Evolutionary conservation across 2,329 filamentous ascomycete species (phyloP).

Genomic region (Plectosphaerella sp.): DNA sequence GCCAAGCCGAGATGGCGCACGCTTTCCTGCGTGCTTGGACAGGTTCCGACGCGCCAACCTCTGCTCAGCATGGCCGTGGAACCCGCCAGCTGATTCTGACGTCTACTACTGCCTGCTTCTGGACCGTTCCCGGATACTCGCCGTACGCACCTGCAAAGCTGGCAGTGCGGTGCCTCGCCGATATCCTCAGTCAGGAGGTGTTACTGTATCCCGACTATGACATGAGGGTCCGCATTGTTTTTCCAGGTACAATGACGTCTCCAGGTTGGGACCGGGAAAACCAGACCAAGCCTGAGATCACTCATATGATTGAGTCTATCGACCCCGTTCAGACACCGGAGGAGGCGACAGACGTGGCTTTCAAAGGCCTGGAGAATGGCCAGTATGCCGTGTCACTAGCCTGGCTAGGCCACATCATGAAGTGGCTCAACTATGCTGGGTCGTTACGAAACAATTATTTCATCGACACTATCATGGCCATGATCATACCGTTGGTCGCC

Average conservation of each 20-base stretch:
- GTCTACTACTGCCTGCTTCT: constrained; percentile 69
- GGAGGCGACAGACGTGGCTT: constrained; percentile 65
- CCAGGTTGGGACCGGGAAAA: constrained; percentile 76
- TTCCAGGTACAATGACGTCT: constrained; percentile 76
- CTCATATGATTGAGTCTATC: constrained; percentile 72
- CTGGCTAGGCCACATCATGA: constrained; percentile 68
- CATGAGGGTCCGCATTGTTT: constrained; percentile 77
- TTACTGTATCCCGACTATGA: constrained; percentile 74
- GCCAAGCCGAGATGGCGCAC: constrained; percentile 80
- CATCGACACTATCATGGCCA: constrained; percentile 49
- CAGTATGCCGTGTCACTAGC: constrained; percentile 76
- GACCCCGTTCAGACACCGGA: constrained; percentile 78
- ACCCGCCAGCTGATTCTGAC: constrained; percentile 69
- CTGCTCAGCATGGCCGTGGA: constrained; percentile 27
- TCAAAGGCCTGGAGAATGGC: constrained; percentile 74
- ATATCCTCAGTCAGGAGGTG: constrained; percentile 79
- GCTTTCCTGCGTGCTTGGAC: constrained; percentile 75
- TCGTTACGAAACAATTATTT: constrained; percentile 55
- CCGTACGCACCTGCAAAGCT: constrained; percentile 83
- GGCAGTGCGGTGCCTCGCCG: constrained; percentile 77
- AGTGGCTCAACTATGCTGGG: constrained; percentile 53
- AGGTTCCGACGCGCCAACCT: constrained; percentile 36
- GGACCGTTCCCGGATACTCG: constrained; percentile 74
- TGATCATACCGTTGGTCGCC: constrained; percentile 46
- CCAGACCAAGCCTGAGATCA: constrained; percentile 73